Evolutionary conservation across 169 alveolate species (phyloP).

Genomic region (Miamiensis avidus): DNA sequence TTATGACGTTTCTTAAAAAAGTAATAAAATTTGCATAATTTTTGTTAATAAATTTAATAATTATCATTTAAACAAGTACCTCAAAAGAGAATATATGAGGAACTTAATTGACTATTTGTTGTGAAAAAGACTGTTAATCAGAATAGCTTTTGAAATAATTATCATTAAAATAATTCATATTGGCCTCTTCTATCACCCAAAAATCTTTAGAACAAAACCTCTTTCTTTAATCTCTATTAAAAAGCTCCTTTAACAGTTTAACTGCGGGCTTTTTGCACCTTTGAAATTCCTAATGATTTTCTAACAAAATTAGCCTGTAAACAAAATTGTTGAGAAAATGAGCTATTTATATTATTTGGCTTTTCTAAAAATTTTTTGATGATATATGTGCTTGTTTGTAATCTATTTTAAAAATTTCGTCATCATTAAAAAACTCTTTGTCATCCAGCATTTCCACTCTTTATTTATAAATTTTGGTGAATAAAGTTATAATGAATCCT

Average conservation of each 20-base stretch:
- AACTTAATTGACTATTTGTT: not conserved
- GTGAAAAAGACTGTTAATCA: not conserved
- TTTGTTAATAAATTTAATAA: no score
- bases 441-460: constrained; percentile 21
- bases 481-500: not conserved
- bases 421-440: constrained; percentile 11
- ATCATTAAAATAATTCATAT: not conserved
- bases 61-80: no score
- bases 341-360: not conserved
- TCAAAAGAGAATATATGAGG: constrained; percentile 29
- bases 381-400: not conserved
- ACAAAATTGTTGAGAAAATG: constrained; percentile 16
- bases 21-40: no score
- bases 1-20: constrained; percentile 21
- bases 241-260: constrained; percentile 10
- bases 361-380: not conserved
- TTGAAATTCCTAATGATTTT: not conserved
- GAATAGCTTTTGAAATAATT: not conserved
- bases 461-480: constrained; percentile 2
- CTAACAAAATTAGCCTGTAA: constrained; percentile 4
- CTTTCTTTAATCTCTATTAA: constrained; percentile 25
- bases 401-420: not conserved
- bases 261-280: constrained; percentile 7
- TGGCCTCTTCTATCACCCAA: constrained; percentile 2
- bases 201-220: not conserved